phyloP scores from a whole-genome alignment of 352 stramenopile species.

The Globisporangium heterothallicum region DNA sequence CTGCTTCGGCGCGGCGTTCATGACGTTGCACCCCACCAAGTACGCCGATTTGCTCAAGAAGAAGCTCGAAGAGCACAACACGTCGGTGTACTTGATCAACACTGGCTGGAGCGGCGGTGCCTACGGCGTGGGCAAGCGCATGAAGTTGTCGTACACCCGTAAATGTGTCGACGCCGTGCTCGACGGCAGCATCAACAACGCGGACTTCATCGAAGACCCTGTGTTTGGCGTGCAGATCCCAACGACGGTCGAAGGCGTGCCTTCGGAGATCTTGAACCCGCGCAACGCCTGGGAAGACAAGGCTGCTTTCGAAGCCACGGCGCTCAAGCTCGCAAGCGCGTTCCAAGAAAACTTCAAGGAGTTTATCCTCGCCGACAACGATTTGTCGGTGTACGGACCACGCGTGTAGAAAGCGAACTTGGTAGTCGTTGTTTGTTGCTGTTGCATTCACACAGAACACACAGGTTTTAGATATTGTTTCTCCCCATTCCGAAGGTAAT shows the following conservation, averaged over 20 bases:
- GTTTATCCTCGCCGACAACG: slow-evolving; percentile 74
- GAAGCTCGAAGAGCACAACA: slow-evolving; percentile 46
- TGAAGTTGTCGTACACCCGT: slow-evolving; percentile 90
- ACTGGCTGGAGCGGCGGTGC: slow-evolving; percentile 94
- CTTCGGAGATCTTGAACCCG: slow-evolving; percentile 69
- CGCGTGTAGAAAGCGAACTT: slow-evolving; percentile 22
- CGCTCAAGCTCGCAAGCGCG: slow-evolving; percentile 64
- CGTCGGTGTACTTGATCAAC: slow-evolving; percentile 82
- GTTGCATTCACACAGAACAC: no score
- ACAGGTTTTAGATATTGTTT: no score
- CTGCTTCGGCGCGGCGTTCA: slow-evolving; percentile 51
- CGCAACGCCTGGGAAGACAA: slow-evolving; percentile 78
- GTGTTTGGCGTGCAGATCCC: slow-evolving; percentile 74
- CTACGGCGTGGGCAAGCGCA: slow-evolving; percentile 95
- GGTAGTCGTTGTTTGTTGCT: no score
- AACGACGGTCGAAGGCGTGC: slow-evolving; percentile 53
- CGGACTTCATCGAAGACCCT: slow-evolving; percentile 61
- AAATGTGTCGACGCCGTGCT: slow-evolving; percentile 77
- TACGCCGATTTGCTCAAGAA: slow-evolving; percentile 55
- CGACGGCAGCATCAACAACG: slow-evolving; percentile 58
- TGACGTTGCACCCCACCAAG: slow-evolving; percentile 52
- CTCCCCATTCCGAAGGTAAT: not conserved
- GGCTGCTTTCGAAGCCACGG: slow-evolving; percentile 66
- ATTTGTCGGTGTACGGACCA: slow-evolving; percentile 59
- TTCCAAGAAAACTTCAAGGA: slow-evolving; percentile 86